Evolutionary conservation across 768 basidiomycete genomes (phyloP).

Genomic region (Suillus bovinus): DNA sequence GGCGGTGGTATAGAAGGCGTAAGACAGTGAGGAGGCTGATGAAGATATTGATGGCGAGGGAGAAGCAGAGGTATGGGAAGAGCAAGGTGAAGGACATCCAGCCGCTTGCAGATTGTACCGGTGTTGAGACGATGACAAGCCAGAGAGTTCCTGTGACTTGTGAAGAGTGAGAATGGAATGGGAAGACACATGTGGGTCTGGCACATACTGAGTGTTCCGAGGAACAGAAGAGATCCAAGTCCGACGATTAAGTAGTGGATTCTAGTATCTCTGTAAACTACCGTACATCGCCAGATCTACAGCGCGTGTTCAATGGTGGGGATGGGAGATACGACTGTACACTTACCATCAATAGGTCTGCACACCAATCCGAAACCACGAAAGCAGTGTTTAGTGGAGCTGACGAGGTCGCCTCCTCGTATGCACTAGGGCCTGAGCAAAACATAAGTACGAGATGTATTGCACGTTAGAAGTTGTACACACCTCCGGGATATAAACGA

Average conservation of each 20-base stretch:
- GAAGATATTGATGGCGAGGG: constrained; percentile 33
- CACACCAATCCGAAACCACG: constrained; percentile 32
- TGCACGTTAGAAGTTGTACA: neutral
- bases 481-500: constrained; percentile 34
- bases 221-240: constrained; percentile 22
- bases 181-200: neutral
- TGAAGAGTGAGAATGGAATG: neutral
- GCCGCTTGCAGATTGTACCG: constrained; percentile 16
- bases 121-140: constrained; percentile 28
- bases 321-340: neutral
- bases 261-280: constrained; percentile 32
- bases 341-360: constrained; percentile 31
- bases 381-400: constrained; percentile 29
- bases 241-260: constrained; percentile 17
- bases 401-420: constrained; percentile 25
- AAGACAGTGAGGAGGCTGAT: constrained; percentile 32
- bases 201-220: constrained; percentile 26
- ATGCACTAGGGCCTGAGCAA: constrained; percentile 25
- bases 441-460: neutral
- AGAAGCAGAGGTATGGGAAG: constrained; percentile 34
- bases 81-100: constrained; percentile 36
- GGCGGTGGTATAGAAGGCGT: constrained; percentile 32
- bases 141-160: constrained; percentile 31
- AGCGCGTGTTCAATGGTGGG: neutral
- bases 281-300: constrained; percentile 34